These are phyloP conservation scores for Aspergillus egyptiacus DNA, from an alignment of 495 filamentous ascomycete species.

Conservation along the genomic window DNA sequence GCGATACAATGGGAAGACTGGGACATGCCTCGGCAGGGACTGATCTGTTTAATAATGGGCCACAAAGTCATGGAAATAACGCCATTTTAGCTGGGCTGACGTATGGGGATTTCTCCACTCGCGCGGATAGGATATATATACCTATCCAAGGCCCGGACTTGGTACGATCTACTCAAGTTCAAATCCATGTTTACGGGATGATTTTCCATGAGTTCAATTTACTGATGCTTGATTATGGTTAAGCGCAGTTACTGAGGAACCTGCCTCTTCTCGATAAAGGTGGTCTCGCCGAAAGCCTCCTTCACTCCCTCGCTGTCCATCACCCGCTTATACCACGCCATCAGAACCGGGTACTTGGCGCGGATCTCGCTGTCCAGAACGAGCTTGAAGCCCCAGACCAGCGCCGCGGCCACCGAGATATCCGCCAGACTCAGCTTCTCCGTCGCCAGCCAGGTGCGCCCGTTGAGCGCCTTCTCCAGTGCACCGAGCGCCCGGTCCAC, in stretches of 20 bases:
- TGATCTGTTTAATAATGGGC: too few species aligned
- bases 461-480: conserved; percentile 37
- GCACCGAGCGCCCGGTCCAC: conserved; percentile 32
- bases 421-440: conserved; percentile 51
- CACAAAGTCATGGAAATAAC: too few species aligned
- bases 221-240: too few species aligned
- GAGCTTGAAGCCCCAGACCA: conserved; percentile 37
- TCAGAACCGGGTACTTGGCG: conserved; percentile 34
- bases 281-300: conserved; percentile 43
- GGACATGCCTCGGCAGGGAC: too few species aligned
- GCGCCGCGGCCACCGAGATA: conserved; percentile 37
- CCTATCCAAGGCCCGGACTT: too few species aligned
- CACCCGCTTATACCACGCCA: conserved; percentile 40
- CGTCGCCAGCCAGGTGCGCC: conserved; percentile 40
- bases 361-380: conserved; percentile 48
- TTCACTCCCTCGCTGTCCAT: conserved; percentile 43
- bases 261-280: conserved; percentile 39
- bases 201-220: too few species aligned
- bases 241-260: conserved; percentile 12
- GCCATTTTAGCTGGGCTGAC: background rate
- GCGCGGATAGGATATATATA: too few species aligned
- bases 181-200: too few species aligned
- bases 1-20: too few species aligned
- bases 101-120: background rate
- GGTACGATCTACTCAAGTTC: too few species aligned